Conservation (phyloP, 2,329 filamentous ascomycete genomes). For the Arthrobotrys entomopaga region DNA sequence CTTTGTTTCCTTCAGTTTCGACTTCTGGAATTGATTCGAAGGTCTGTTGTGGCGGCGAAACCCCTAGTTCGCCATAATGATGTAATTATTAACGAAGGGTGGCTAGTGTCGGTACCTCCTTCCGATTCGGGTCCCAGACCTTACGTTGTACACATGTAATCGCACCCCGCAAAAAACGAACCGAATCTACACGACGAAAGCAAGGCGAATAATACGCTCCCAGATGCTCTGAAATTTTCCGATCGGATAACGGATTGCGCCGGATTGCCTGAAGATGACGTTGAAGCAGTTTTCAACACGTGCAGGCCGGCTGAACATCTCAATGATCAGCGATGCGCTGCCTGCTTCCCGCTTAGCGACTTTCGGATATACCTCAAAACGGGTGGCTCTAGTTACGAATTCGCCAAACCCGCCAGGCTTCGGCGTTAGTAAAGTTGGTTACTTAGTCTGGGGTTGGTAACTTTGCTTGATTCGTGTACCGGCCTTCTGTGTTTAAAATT, state of each 20-base stretch:
- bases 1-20: not conserved
- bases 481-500: too few relatives aligned
- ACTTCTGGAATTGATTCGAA: not conserved
- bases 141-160: not conserved
- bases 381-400: slow-evolving; percentile 7
- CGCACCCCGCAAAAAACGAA: too few relatives aligned
- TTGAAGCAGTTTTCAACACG: not conserved
- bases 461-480: too few relatives aligned
- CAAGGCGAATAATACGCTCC: not conserved
- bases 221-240: slow-evolving; percentile 5
- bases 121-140: not conserved
- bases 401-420: not conserved
- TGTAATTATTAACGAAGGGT: slow-evolving; percentile 19
- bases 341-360: slow-evolving; percentile 14
- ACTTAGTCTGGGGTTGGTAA: too few relatives aligned
- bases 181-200: too few relatives aligned
- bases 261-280: slow-evolving; percentile 6
- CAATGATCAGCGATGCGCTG: not conserved
- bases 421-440: not conserved
- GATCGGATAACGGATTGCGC: not conserved
- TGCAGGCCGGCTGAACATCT: not conserved
- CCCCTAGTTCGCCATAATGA: not conserved
- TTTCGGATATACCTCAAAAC: slow-evolving; percentile 16
- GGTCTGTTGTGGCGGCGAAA: not conserved
- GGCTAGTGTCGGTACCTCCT: slow-evolving; percentile 13